Conservation (phyloP, 257 asterid species). For the Solanum verrucosum region DNA sequence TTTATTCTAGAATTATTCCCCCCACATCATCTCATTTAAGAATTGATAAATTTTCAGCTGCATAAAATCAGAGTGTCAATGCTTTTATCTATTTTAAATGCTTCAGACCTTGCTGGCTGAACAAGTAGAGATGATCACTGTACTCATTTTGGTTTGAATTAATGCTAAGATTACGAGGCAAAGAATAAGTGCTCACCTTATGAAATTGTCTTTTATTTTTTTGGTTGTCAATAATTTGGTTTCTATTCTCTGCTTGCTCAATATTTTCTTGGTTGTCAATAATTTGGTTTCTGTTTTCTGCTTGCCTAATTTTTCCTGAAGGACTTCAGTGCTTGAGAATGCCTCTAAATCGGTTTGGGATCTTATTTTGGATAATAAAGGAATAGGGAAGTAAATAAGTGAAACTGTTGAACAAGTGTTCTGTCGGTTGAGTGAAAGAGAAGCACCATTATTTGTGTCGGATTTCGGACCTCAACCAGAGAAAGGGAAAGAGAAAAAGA, state of each 20-base stretch:
- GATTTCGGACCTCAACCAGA: slow-evolving; percentile 20
- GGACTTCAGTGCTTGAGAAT: slow-evolving; percentile 93
- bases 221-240: too few species aligned
- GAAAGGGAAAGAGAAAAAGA: slow-evolving; percentile 43
- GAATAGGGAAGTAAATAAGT: slow-evolving; percentile 73
- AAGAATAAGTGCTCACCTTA: too few species aligned
- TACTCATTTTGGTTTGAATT: not conserved
- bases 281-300: not conserved
- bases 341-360: slow-evolving; percentile 96
- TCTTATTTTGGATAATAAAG: slow-evolving; percentile 74
- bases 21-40: not conserved
- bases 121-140: not conserved
- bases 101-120: not conserved
- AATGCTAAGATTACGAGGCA: not conserved
- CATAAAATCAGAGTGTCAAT: not conserved
- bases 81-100: not conserved
- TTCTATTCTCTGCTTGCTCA: too few species aligned
- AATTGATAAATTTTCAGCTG: not conserved
- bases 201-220: not conserved
- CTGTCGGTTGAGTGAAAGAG: slow-evolving; percentile 81
- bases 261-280: not conserved
- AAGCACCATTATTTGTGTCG: slow-evolving; percentile 68
- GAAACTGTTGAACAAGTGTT: slow-evolving; percentile 82
- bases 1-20: not conserved
- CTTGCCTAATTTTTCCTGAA: slow-evolving; percentile 6